phyloP scores from a whole-genome alignment of 139 green algal species.

The Ettlia oleoabundans region DNA sequence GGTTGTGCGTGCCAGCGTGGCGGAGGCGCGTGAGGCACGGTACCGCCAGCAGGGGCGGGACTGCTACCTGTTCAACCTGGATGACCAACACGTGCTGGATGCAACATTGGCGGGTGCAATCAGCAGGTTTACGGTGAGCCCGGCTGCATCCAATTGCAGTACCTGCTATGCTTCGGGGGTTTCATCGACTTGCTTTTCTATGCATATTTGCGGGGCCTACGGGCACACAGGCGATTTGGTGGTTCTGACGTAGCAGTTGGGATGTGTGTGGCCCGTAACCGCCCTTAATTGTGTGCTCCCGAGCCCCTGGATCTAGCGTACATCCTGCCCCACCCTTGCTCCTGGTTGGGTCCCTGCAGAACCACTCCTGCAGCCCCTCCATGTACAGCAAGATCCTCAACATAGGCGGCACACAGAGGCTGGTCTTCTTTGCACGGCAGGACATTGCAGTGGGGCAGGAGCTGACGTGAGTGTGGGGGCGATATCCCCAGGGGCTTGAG shows the following conservation, averaged over 20 bases:
- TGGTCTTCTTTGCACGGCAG: conserved; percentile 85
- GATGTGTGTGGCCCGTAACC: background rate
- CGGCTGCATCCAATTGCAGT: too few species aligned
- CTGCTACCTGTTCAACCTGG: conserved; percentile 92
- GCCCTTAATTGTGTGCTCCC: background rate
- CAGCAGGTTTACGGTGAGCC: conserved; percentile 79
- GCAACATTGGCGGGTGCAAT: conserved; percentile 76
- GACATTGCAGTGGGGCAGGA: conserved; percentile 85
- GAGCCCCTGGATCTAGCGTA: background rate
- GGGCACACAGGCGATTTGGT: background rate
- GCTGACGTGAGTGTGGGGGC: too few species aligned
- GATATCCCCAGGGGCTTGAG: too few species aligned
- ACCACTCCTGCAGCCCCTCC: conserved; percentile 90
- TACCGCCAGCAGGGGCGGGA: conserved; percentile 81
- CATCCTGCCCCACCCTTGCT: background rate
- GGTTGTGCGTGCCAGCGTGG: conserved; percentile 63
- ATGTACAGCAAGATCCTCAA: conserved; percentile 88
- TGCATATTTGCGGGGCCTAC: too few species aligned
- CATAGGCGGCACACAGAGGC: conserved; percentile 64
- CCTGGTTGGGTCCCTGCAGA: conserved; percentile 68
- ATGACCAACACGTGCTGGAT: conserved; percentile 83
- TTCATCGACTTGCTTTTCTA: too few species aligned
- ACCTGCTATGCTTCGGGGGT: too few species aligned
- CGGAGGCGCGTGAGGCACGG: conserved; percentile 72
- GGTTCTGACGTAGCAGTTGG: background rate